Percentiles rank a stretch among this genome's conserved stretches.
Conservation (phyloP, 2,329 filamentous ascomycete genomes). For the Blastomyces percursus region DNA sequence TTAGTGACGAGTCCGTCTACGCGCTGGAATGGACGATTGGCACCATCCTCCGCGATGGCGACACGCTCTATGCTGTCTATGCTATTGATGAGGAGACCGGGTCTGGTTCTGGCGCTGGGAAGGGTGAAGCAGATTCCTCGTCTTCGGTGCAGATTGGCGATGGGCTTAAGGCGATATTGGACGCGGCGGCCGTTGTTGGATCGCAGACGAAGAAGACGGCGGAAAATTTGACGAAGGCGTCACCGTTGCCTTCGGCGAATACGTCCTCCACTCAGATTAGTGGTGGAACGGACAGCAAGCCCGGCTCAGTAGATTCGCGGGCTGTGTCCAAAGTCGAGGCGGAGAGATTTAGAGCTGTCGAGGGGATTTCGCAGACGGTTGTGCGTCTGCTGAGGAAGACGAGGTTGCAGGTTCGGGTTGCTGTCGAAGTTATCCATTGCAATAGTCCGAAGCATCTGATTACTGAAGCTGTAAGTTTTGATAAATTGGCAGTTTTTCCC, state of each 20-base stretch:
- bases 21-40: constrained; percentile 97
- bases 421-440: constrained; percentile 95
- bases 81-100: constrained; percentile 75
- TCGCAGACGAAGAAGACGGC: constrained; percentile 46
- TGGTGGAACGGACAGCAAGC: constrained; percentile 29
- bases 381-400: constrained; percentile 84
- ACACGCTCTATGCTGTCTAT: constrained; percentile 86
- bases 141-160: constrained; percentile 51
- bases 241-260: constrained; percentile 10
- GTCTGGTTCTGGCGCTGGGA: constrained; percentile 30
- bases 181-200: constrained; percentile 60
- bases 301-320: constrained; percentile 38
- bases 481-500: neutral
- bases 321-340: constrained; percentile 56
- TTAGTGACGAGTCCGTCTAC: constrained; percentile 89
- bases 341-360: constrained; percentile 69
- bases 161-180: constrained; percentile 62
- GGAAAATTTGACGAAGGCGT: constrained; percentile 24
- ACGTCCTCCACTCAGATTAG: constrained; percentile 22
- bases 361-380: constrained; percentile 72
- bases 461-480: constrained; percentile 62
- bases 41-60: constrained; percentile 84
- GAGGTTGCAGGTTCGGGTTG: constrained; percentile 78
- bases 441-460: constrained; percentile 95
- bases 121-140: constrained; percentile 25